A percentile compares a stretch with the other conserved stretches of the same genome.
phyloP scores from a whole-genome alignment of 768 basidiomycete genomes.

The Goffeauzyma gilvescens region DNA sequence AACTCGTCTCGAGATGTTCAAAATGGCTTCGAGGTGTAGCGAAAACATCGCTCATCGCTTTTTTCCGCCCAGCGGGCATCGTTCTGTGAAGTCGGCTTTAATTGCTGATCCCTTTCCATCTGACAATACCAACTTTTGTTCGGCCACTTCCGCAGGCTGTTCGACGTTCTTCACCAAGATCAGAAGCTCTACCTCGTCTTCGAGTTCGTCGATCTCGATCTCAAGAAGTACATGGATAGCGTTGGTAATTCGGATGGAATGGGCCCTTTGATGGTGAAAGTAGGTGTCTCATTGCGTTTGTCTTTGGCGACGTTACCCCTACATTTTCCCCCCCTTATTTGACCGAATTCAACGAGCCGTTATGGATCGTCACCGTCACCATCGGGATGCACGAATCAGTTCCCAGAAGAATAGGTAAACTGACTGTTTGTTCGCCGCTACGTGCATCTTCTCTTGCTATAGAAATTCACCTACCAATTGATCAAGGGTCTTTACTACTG shows the following conservation, averaged over 20 bases:
- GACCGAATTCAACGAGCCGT: too few relatives aligned
- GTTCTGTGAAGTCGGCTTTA: too few relatives aligned
- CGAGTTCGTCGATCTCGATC: constrained; percentile 89
- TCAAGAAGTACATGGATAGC: constrained; percentile 91
- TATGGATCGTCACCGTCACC: too few relatives aligned
- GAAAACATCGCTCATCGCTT: constrained; percentile 10
- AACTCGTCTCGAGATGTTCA: too few relatives aligned
- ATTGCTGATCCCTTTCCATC: too few relatives aligned
- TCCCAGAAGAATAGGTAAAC: too few relatives aligned
- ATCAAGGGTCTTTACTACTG: constrained; percentile 80
- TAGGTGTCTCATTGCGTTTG: constrained; percentile 32
- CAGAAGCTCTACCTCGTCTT: constrained; percentile 95
- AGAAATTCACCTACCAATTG: constrained; percentile 96
- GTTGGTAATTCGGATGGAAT: constrained; percentile 42
- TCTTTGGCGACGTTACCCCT: not conserved
- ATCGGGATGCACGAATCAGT: too few relatives aligned
- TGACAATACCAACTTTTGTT: too few relatives aligned
- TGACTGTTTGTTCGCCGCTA: too few relatives aligned
- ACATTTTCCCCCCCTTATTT: constrained; percentile 1
- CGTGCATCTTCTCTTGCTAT: too few relatives aligned
- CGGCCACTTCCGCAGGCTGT: constrained; percentile 50
- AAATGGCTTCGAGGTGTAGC: too few relatives aligned
- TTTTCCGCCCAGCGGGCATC: not conserved
- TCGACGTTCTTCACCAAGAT: constrained; percentile 93
- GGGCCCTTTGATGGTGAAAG: constrained; percentile 69